Evolutionary conservation across 129 eudicot genomes (phyloP), one percentile per base, ranked within the genome.

Genomic region (Pseudognaphalium luteoalbum): DNA sequence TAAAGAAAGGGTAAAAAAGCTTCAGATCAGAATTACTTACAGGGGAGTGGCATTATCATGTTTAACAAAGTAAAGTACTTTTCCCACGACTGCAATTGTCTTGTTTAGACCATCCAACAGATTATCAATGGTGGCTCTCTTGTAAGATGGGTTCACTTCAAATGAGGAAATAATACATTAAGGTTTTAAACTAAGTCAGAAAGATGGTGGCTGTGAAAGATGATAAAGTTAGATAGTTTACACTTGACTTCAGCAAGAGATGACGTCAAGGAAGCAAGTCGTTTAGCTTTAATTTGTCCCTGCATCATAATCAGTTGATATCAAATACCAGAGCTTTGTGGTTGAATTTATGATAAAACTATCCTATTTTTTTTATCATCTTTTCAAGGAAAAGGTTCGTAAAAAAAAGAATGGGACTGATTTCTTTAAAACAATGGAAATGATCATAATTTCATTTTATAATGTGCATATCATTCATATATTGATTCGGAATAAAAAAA

Each of bases 191-290:
- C 37, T 57, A 32, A 64, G 47, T 30, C 41, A 32, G 60, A 59
- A 32, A 73, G 74, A 60, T 54, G 16, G 17, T 35, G 5, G 37
- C 41, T 60, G 29, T 35, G 32, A 75, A 2, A 72, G 17, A 68
- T 61, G 41, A 56, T 67, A 20, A 66, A 72, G 20, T 63, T 74
- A 35, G 58, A 75, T 65, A 34, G 74, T 92, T 88, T 87, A 93
- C 98, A 47, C 51, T 68, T 76, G 66, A 88, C 82, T 76, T 78
- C 78, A 41, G 90, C 41, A 15, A 91, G 87, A 20, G 94, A 86
- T 74, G 96, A 84, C 57, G 97, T 72, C 83, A 87, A 66, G 59
- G 99, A 87, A 68, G 93, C 85, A 68, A 94, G 93, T 67, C 96
- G 81, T 82, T 87, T 91, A 47, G 86, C 78, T 78, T 89, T 94